A percentile compares a stretch with the other conserved stretches of the same genome.
These are phyloP conservation scores for Takakia lepidozioides DNA, from an alignment of 225 moss, liverwort and hornwort species.

Conservation along the genomic window DNA sequence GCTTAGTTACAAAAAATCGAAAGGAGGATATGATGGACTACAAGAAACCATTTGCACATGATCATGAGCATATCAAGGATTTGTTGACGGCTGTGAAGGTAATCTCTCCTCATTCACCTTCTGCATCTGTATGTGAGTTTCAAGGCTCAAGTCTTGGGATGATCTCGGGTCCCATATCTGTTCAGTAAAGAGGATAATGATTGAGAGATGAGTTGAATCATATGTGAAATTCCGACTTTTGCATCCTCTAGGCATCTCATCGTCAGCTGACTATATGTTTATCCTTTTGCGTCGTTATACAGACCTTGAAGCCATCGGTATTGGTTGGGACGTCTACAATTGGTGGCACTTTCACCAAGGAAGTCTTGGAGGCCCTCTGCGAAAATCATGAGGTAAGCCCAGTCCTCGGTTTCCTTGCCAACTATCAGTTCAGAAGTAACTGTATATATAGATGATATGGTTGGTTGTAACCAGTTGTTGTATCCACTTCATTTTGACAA, in stretches of 20 bases:
- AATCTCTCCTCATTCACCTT: neutral
- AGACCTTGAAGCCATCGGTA: conserved; percentile 76
- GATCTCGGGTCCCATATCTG: too few species aligned
- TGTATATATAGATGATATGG: too few species aligned
- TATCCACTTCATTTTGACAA: too few species aligned
- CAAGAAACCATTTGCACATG: conserved; percentile 39
- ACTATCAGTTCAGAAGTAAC: too few species aligned
- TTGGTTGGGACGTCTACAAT: conserved; percentile 71
- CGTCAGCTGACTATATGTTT: too few species aligned
- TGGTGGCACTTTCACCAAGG: conserved; percentile 63
- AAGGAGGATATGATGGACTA: conserved; percentile 46
- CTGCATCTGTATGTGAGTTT: neutral
- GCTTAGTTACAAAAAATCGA: conserved; percentile 37
- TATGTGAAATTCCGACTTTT: too few species aligned
- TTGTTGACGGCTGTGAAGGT: conserved; percentile 35
- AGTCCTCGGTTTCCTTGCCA: conserved; percentile 23
- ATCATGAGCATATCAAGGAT: conserved; percentile 24
- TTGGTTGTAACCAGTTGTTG: too few species aligned
- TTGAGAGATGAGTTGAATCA: too few species aligned
- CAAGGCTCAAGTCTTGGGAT: too few species aligned
- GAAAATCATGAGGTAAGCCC: conserved; percentile 58
- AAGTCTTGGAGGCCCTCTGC: conserved; percentile 66
- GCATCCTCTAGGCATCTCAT: too few species aligned
- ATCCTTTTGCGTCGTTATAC: conserved; percentile 14
- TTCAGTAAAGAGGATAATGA: too few species aligned